A percentile compares a stretch with the other conserved stretches of the same genome.
Conservation (phyloP, 805 yeast species). For the Yamadazyma ubonensis region DNA sequence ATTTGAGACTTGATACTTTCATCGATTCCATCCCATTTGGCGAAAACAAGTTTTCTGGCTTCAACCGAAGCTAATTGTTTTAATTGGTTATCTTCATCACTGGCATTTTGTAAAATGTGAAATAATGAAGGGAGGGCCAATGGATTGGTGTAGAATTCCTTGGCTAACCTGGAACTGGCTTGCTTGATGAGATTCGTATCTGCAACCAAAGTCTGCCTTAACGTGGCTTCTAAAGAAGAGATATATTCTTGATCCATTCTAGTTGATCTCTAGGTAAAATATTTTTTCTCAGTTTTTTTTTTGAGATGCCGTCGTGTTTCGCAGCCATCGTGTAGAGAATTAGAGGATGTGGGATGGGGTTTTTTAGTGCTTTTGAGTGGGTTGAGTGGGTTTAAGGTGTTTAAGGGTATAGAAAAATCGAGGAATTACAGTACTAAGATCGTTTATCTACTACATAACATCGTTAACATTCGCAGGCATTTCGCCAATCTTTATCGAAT, state of each 20-base stretch:
- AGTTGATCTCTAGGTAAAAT: constrained; percentile 6
- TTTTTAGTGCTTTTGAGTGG: too few species aligned
- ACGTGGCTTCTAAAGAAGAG: constrained; percentile 71
- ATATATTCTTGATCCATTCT: constrained; percentile 71
- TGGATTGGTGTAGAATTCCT: constrained; percentile 70
- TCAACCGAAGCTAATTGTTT: constrained; percentile 96
- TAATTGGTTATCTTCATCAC: constrained; percentile 65
- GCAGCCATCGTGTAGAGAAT: constrained; percentile 4
- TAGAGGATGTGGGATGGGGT: neutral
- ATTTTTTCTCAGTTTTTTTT: constrained; percentile 5
- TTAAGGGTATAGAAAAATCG: too few species aligned
- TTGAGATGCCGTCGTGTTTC: constrained; percentile 9
- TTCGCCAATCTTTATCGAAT: constrained; percentile 72
- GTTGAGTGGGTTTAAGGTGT: too few species aligned
- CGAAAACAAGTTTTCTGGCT: constrained; percentile 75
- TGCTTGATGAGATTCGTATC: constrained; percentile 75
- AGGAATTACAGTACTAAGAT: neutral
- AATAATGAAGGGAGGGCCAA: constrained; percentile 77
- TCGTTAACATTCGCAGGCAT: constrained; percentile 73
- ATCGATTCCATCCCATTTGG: constrained; percentile 64
- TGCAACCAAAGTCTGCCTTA: constrained; percentile 78
- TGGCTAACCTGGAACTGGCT: constrained; percentile 73
- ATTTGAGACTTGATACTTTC: constrained; percentile 56
- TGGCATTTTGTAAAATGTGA: constrained; percentile 72
- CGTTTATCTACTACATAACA: constrained; percentile 15